Evolutionary conservation across 2,329 filamentous ascomycete species (phyloP), one percentile per base, ranked within the genome.

Genomic region (Onygenales sp.): DNA sequence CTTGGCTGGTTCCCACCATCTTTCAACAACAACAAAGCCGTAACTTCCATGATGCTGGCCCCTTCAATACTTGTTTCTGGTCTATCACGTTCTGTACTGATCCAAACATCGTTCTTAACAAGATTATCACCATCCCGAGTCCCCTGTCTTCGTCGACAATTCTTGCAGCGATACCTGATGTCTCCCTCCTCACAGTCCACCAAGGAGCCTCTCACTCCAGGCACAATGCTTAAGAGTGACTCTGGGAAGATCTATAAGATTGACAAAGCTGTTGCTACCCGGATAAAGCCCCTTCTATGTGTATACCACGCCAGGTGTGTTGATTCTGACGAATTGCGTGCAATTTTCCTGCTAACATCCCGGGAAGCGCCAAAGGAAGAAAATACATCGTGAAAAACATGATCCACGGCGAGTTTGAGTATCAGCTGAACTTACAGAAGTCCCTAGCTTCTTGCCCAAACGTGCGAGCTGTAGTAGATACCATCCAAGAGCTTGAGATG

Each of bases 331-430:
- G 21, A 27, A 5, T 27, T 5, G 21, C 21, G 21, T 27, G 21
- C 21, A 27, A 27, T 27, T 5, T 27, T 27, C 3, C 5, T 27
- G 21, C 21, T 27, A 27, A 27, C 21, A 3, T 27, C 21, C 43
- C 8, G 46, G 14, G 33, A 49, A 55, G 55, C 17, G 27, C 53
- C 51, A 53, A 52, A 43, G 55, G 50, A 21, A 54, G 51, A 17
- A 55, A 45, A 7, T 57, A 57, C 31, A 41, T 57, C 44, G n/a
- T 57, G 13, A 55, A 67, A 38, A 60, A 66, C 49, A 59, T 65
- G 55, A 63, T 65, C 33, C 56, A 53, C 35, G 66, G 65, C 5
- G 63, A 66, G 14, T 63, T 66, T 35, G 62, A 65, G 7, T 68
- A 68, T 43, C 64, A 67, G 27, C 42, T 59, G 11, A 48, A 58